phyloP scores from a whole-genome alignment of 202 grass and related monocot genomes.

The Alloteropsis angusta region DNA sequence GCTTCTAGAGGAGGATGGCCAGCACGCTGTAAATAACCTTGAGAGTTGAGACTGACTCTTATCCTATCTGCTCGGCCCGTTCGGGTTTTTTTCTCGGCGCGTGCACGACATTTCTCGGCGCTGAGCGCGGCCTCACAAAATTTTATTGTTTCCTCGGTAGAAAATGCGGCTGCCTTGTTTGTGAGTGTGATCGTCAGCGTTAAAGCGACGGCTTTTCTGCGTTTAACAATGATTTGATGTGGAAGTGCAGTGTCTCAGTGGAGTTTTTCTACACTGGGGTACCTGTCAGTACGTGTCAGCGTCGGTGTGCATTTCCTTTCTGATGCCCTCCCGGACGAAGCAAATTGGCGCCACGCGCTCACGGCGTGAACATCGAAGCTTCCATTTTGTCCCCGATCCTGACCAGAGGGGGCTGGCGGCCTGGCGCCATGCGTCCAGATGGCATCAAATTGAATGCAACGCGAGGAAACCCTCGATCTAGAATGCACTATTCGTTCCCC shows the following conservation, averaged over 20 bases:
- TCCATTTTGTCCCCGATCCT: not conserved
- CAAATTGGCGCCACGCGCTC: not conserved
- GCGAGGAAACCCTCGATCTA: not conserved
- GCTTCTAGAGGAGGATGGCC: not conserved
- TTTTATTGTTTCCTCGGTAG: not conserved
- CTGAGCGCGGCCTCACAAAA: not conserved
- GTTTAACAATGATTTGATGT: conserved; percentile 2
- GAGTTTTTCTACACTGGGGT: not conserved
- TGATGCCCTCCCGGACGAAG: not conserved
- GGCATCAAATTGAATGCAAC: not conserved
- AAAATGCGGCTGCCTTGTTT: not conserved
- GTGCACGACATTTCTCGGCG: conserved; percentile 8
- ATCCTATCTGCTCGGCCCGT: not conserved
- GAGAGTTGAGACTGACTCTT: not conserved
- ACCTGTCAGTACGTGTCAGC: not conserved
- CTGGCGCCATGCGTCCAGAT: not conserved
- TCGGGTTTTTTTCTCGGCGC: not conserved
- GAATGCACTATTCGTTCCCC: not conserved
- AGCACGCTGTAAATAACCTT: no score
- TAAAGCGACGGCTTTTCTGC: not conserved
- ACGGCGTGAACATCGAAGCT: not conserved
- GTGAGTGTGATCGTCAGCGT: not conserved
- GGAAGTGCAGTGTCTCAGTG: not conserved
- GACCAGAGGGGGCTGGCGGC: no score
- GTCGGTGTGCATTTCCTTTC: not conserved